phyloP scores from a whole-genome alignment of 805 yeast species.

The Sugiyamaella lignohabitans region DNA sequence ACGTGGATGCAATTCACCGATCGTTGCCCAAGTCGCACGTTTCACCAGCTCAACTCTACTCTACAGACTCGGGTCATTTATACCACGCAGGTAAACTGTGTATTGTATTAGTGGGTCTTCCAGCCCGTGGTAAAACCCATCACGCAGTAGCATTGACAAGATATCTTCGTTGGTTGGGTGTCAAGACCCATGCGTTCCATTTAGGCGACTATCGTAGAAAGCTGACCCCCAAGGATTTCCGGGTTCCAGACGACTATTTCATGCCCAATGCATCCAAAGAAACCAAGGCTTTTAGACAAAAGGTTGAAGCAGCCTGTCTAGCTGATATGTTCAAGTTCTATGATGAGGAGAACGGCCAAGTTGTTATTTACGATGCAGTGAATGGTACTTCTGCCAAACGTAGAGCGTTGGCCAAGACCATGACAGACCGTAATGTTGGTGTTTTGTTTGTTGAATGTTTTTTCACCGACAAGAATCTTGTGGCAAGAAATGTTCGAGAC shows the following conservation, averaged over 20 bases:
- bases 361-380: slow-evolving; percentile 93
- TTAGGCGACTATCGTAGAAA: slow-evolving; percentile 80
- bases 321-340: slow-evolving; percentile 67
- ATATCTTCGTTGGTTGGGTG: slow-evolving; percentile 94
- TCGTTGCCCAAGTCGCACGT: slow-evolving; percentile 45
- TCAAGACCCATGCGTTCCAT: slow-evolving; percentile 84
- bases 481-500: slow-evolving; percentile 71
- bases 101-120: slow-evolving; percentile 83
- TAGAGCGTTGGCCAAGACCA: slow-evolving; percentile 45
- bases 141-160: slow-evolving; percentile 86
- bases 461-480: slow-evolving; percentile 63
- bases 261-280: slow-evolving; percentile 44
- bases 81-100: slow-evolving; percentile 95
- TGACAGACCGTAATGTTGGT: slow-evolving; percentile 57
- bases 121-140: slow-evolving; percentile 94
- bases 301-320: slow-evolving; percentile 57
- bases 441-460: slow-evolving; percentile 83
- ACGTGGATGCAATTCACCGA: slow-evolving; percentile 21
- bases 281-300: slow-evolving; percentile 48
- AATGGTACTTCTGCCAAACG: slow-evolving; percentile 74
- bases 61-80: slow-evolving; percentile 85
- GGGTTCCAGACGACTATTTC: slow-evolving; percentile 65
- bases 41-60: slow-evolving; percentile 88
- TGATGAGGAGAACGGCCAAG: slow-evolving; percentile 76
- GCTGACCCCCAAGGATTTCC: slow-evolving; percentile 32